Evolutionary conservation across 163 green algal species (phyloP).

Genomic region (Scenedesmus sp.): DNA sequence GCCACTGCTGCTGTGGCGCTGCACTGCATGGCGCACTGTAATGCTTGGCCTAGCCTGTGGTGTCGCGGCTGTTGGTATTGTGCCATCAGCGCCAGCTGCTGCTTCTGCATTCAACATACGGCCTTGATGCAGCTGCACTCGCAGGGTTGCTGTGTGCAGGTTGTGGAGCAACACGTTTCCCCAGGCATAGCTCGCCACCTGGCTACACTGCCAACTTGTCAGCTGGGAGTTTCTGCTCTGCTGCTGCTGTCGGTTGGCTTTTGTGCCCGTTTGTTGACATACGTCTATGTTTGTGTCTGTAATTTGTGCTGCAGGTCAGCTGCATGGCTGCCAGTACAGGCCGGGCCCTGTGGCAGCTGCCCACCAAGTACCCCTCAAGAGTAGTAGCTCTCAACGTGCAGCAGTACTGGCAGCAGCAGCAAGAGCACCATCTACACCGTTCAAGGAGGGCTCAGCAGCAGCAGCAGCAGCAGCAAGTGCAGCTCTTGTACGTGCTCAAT

Average conservation of each 20-base stretch:
- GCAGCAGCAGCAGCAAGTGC: background rate
- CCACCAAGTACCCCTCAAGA: slow-evolving; percentile 9
- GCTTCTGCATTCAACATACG: background rate
- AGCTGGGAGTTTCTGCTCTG: background rate
- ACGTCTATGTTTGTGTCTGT: too few species aligned
- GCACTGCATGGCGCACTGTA: background rate
- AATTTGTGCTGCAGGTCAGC: background rate
- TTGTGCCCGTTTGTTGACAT: too few species aligned
- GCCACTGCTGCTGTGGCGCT: too few species aligned
- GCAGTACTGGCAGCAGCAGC: slow-evolving; percentile 22
- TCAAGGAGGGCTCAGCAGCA: background rate
- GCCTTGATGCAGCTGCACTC: background rate
- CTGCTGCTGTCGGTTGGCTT: background rate
- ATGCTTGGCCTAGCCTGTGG: background rate
- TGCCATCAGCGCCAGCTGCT: background rate
- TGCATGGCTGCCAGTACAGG: slow-evolving; percentile 11
- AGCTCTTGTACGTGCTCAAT: slow-evolving; percentile 23
- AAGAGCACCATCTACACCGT: background rate
- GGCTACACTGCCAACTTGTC: background rate
- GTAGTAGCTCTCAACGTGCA: background rate
- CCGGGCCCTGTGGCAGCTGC: slow-evolving; percentile 3
- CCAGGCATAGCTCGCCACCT: background rate
- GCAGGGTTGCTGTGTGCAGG: background rate
- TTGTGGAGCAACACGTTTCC: background rate
- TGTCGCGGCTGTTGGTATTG: background rate